Conservation (phyloP, 2,329 filamentous ascomycete species). For the Nothomitra cinnamomea region DNA sequence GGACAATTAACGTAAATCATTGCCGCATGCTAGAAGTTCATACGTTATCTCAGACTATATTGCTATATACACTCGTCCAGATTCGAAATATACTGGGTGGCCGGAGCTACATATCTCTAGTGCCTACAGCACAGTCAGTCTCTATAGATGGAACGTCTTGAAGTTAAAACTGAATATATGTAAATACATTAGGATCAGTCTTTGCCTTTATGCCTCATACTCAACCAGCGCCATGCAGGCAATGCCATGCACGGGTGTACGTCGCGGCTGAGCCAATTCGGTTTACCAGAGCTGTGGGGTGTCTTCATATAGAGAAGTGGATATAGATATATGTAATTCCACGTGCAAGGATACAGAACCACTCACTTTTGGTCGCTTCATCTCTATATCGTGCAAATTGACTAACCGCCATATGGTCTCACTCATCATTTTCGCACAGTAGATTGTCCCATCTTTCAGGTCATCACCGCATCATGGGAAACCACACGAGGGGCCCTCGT, state of each 20-base stretch:
- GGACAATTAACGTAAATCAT: too few species aligned
- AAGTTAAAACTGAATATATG: too few species aligned
- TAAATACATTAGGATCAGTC: slow-evolving; percentile 20
- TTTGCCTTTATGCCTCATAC: slow-evolving; percentile 32
- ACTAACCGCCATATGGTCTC: neutral
- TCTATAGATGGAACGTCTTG: neutral
- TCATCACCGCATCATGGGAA: slow-evolving; percentile 52
- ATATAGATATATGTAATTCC: neutral
- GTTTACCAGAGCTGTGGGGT: slow-evolving; percentile 31
- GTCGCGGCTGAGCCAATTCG: slow-evolving; percentile 30
- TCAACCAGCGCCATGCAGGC: slow-evolving; percentile 28
- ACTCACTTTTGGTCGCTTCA: neutral
- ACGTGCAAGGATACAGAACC: slow-evolving; percentile 3
- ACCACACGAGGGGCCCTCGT: slow-evolving; percentile 45
- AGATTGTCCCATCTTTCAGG: slow-evolving; percentile 44
- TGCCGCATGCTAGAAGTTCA: too few species aligned
- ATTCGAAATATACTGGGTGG: too few species aligned
- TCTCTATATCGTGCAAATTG: neutral
- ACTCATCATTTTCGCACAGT: slow-evolving; percentile 9
- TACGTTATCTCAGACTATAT: too few species aligned
- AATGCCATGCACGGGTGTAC: slow-evolving; percentile 13
- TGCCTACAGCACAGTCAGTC: too few species aligned
- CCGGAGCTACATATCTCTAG: too few species aligned
- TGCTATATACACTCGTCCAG: too few species aligned
- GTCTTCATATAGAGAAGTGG: slow-evolving; percentile 13